Evolutionary conservation across 192 early-diverging fungal species (phyloP).

Genomic region (Coemansia sp.): DNA sequence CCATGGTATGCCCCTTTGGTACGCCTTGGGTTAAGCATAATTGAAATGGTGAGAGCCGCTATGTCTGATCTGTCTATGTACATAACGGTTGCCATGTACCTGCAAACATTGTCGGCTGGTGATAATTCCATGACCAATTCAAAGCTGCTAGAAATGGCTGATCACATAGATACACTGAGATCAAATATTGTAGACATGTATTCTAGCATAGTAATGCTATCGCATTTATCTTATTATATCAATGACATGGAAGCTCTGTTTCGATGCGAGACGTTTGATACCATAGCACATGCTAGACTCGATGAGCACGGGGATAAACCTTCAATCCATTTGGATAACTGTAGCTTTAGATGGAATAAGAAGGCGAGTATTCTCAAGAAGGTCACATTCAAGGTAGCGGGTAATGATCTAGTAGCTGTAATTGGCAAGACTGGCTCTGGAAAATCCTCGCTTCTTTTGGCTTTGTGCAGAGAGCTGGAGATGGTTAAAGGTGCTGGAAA

Average conservation of each 20-base stretch:
- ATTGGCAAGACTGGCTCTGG: conserved; percentile 77
- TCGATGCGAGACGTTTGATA: not conserved
- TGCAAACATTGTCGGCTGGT: not conserved
- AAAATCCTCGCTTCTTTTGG: conserved; percentile 73
- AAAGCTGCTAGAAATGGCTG: not conserved
- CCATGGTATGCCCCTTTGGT: conserved; percentile 1
- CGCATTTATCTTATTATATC: not conserved
- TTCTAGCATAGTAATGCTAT: not conserved
- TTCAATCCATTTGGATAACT: not conserved
- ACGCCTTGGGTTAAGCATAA: not conserved
- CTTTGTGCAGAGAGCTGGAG: conserved; percentile 75
- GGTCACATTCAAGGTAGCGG: conserved; percentile 53
- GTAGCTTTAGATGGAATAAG: not conserved
- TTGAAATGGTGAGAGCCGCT: not conserved
- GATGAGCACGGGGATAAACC: not conserved
- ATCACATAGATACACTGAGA: not conserved
- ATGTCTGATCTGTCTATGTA: not conserved
- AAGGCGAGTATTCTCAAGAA: conserved; percentile 9
- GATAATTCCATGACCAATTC: not conserved
- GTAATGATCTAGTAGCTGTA: conserved; percentile 64
- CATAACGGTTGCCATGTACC: not conserved
- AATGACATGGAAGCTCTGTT: not conserved
- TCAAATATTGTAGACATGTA: not conserved
- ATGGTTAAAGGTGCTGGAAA: conserved; percentile 38
- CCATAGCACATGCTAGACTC: not conserved